Percentiles rank a stretch among this genome's conserved stretches.
Conservation (phyloP, 768 basidiomycete species). For the Lactifluus subvellereus region DNA sequence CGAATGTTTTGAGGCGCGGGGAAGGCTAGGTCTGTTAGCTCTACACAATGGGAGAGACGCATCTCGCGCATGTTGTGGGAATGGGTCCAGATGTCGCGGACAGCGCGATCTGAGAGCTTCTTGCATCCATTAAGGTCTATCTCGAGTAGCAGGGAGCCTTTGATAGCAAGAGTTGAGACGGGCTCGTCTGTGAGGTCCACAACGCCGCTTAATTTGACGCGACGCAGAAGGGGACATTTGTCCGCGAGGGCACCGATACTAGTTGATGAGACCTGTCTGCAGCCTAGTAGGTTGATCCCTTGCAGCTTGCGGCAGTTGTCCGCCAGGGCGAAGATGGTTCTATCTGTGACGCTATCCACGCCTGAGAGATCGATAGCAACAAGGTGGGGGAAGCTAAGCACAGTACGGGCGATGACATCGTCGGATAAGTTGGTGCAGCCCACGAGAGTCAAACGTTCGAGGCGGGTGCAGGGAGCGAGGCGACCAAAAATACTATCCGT, state of each 20-base stretch:
- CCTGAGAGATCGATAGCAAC: slow-evolving; percentile 83
- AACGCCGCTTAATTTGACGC: slow-evolving; percentile 84
- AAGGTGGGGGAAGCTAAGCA: slow-evolving; percentile 67
- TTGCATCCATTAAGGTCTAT: slow-evolving; percentile 87
- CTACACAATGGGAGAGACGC: slow-evolving; percentile 70
- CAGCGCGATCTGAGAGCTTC: slow-evolving; percentile 65
- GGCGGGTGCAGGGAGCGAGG: slow-evolving; percentile 66
- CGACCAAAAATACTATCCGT: slow-evolving; percentile 67
- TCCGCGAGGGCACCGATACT: slow-evolving; percentile 73
- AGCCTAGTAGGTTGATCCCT: slow-evolving; percentile 86
- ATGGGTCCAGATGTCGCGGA: slow-evolving; percentile 80
- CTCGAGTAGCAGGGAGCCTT: slow-evolving; percentile 85
- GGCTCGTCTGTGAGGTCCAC: slow-evolving; percentile 69
- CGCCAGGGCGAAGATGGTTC: slow-evolving; percentile 67
- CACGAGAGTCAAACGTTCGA: slow-evolving; percentile 86
- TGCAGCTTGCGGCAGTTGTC: slow-evolving; percentile 68
- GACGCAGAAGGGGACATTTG: slow-evolving; percentile 69
- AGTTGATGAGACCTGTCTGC: slow-evolving; percentile 70
- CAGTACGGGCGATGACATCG: slow-evolving; percentile 53
- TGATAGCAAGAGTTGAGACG: slow-evolving; percentile 67
- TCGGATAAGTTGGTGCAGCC: slow-evolving; percentile 68
- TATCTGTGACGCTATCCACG: slow-evolving; percentile 62
- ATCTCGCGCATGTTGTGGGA: slow-evolving; percentile 87
- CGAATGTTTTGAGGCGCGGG: slow-evolving; percentile 55
- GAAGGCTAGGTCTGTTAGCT: slow-evolving; percentile 81